Evolutionary conservation across 495 filamentous ascomycete genomes (phyloP).

Genomic region (Terfezia boudieri): DNA sequence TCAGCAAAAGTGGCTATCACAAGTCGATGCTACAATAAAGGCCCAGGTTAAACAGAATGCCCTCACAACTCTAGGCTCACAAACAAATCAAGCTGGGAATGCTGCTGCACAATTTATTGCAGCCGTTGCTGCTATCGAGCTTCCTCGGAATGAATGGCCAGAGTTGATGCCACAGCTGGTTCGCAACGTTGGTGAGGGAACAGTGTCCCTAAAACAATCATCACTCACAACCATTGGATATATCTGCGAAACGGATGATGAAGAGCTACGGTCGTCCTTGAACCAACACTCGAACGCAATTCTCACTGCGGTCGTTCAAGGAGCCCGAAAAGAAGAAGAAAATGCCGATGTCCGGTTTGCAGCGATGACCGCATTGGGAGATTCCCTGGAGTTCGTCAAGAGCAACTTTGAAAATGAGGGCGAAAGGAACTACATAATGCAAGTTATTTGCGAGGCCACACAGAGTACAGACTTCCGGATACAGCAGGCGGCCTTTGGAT

Average conservation of each 20-base stretch:
- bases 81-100: constrained; percentile 57
- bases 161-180: constrained; percentile 78
- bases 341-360: constrained; percentile 76
- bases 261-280: constrained; percentile 60
- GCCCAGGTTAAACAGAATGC: constrained; percentile 67
- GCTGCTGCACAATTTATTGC: constrained; percentile 87
- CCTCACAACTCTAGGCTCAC: constrained; percentile 56
- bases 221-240: constrained; percentile 88
- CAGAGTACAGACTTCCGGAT: constrained; percentile 74
- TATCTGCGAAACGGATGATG: constrained; percentile 88
- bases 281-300: constrained; percentile 86
- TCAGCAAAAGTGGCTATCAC: constrained; percentile 72
- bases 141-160: constrained; percentile 85
- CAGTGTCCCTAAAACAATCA: constrained; percentile 71
- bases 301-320: constrained; percentile 89
- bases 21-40: constrained; percentile 59
- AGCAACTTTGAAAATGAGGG: constrained; percentile 98
- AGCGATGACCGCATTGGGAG: constrained; percentile 79
- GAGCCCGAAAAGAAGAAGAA: constrained; percentile 82
- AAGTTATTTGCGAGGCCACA: constrained; percentile 96
- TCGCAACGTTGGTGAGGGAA: constrained; percentile 69
- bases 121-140: constrained; percentile 80
- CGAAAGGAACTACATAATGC: constrained; percentile 99
- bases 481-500: constrained; percentile 87
- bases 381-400: constrained; percentile 92